Conservation (phyloP, 441 rosid species). For the Eugenia klotzschiana region DNA sequence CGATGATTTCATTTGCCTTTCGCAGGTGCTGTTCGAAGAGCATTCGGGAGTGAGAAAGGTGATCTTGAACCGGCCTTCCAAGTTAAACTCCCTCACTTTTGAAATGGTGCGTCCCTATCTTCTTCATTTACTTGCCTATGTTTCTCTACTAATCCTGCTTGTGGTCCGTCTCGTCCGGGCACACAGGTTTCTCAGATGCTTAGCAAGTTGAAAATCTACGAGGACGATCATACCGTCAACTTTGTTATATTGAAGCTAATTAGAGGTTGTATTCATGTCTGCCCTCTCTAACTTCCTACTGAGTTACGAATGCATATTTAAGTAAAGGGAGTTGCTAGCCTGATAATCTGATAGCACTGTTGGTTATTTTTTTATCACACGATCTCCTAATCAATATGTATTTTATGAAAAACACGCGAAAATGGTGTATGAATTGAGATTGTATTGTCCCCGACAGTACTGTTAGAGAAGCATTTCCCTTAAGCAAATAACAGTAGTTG, state of each 20-base stretch:
- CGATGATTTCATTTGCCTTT: neutral
- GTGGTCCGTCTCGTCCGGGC: neutral
- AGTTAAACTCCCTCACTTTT: neutral
- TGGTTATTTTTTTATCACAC: too few relatives aligned
- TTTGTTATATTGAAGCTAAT: neutral
- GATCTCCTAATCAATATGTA: too few relatives aligned
- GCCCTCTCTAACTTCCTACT: neutral
- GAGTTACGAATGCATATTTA: neutral
- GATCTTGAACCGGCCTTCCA: slow-evolving; percentile 1
- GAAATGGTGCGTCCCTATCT: neutral
- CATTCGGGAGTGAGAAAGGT: neutral
- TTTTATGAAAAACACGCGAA: too few relatives aligned
- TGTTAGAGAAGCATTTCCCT: too few relatives aligned
- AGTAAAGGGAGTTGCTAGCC: too few relatives aligned
- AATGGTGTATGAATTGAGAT: too few relatives aligned
- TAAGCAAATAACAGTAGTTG: too few relatives aligned
- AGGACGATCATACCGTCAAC: neutral
- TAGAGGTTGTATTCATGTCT: neutral
- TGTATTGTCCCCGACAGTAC: too few relatives aligned
- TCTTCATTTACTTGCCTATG: neutral
- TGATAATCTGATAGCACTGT: too few relatives aligned
- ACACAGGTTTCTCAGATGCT: neutral
- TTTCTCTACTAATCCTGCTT: too few relatives aligned
- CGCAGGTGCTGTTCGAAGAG: neutral
- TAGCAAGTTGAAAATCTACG: neutral